Conservation (phyloP, 768 basidiomycete species). For the Steccherinum ochraceum region DNA sequence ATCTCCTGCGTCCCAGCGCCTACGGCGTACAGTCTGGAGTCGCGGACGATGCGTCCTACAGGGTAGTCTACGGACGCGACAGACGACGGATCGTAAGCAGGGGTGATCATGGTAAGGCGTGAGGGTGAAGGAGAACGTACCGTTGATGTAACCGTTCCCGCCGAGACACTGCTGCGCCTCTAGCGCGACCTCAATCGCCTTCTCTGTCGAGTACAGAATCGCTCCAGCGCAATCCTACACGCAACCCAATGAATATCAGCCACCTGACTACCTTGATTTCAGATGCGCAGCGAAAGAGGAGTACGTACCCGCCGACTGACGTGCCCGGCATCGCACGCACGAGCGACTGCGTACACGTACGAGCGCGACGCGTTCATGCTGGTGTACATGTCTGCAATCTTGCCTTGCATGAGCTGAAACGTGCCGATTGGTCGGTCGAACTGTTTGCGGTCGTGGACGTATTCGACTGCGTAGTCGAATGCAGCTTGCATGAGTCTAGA, state of each 20-base stretch:
- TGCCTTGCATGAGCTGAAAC: slow-evolving; percentile 95
- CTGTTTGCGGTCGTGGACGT: slow-evolving; percentile 90
- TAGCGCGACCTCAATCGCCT: slow-evolving; percentile 83
- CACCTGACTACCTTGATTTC: background rate
- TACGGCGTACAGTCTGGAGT: slow-evolving; percentile 85
- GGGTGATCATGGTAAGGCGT: background rate
- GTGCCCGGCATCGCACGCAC: slow-evolving; percentile 77
- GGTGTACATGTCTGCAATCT: slow-evolving; percentile 93
- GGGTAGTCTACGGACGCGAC: slow-evolving; percentile 71
- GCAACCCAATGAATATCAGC: background rate
- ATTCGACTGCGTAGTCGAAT: slow-evolving; percentile 82
- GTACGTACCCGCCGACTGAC: slow-evolving; percentile 68
- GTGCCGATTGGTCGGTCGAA: slow-evolving; percentile 84
- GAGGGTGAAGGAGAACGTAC: slow-evolving; percentile 31
- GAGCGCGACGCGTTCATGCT: slow-evolving; percentile 82
- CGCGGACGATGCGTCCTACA: slow-evolving; percentile 79
- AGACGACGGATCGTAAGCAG: background rate
- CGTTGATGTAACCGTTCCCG: slow-evolving; percentile 95
- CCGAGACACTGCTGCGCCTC: slow-evolving; percentile 93
- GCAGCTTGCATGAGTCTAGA: slow-evolving; percentile 82
- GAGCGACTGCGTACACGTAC: slow-evolving; percentile 90
- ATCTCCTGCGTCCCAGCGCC: slow-evolving; percentile 98
- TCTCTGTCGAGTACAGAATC: slow-evolving; percentile 90
- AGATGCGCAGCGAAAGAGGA: background rate
- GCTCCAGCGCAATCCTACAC: slow-evolving; percentile 89